These are phyloP conservation scores for Aphanocladium album DNA, from an alignment of 2,329 filamentous ascomycete species.

Conservation along the genomic window DNA sequence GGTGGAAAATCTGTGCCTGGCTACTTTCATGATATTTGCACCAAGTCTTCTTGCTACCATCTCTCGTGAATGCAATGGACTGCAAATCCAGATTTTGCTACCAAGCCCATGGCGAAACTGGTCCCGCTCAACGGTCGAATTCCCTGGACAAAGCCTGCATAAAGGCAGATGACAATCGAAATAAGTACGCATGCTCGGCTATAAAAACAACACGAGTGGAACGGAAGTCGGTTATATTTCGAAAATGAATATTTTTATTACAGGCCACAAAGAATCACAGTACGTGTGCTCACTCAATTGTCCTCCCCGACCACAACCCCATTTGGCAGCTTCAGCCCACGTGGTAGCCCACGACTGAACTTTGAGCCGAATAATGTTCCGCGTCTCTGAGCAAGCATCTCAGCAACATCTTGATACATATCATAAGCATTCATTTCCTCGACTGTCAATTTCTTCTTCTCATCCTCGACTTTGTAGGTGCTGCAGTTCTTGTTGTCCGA, in stretches of 20 bases:
- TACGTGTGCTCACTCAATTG: not conserved
- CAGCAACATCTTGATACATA: conserved; percentile 52
- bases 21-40: not conserved
- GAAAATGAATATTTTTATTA: not conserved
- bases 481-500: conserved; percentile 52
- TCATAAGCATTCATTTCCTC: conserved; percentile 66
- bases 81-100: no score
- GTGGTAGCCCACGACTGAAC: conserved; percentile 39
- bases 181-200: no score
- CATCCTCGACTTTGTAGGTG: conserved; percentile 58
- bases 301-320: conserved; percentile 34
- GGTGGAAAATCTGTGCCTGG: not conserved
- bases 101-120: no score
- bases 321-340: conserved; percentile 45
- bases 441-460: conserved; percentile 58
- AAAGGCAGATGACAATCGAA: no score
- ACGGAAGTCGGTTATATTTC: not conserved
- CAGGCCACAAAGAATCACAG: no score
- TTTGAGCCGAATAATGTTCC: conserved; percentile 31
- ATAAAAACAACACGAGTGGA: no score
- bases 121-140: no score
- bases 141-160: no score
- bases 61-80: not conserved
- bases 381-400: conserved; percentile 35
- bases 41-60: not conserved